Evolutionary conservation across 2,329 filamentous ascomycete genomes (phyloP).

Genomic region (Calonectria multiphialidica): DNA sequence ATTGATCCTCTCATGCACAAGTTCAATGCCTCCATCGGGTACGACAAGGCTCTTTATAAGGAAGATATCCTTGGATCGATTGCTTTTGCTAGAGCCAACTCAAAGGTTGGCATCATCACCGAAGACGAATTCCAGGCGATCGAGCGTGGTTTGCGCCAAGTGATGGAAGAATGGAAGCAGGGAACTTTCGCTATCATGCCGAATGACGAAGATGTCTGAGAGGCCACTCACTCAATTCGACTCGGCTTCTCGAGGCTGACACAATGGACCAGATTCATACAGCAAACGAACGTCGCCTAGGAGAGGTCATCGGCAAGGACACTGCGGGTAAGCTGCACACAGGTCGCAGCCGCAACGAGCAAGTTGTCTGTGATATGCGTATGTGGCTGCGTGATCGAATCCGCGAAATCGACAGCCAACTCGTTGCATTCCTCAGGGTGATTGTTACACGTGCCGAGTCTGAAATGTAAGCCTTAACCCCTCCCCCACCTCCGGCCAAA

Average conservation of each 20-base stretch:
- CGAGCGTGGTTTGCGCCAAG: conserved; percentile 74
- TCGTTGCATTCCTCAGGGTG: conserved; percentile 41
- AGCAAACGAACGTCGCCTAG: conserved; percentile 66
- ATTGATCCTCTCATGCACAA: conserved; percentile 88
- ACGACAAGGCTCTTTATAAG: conserved; percentile 82
- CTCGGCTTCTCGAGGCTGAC: background rate
- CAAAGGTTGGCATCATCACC: conserved; percentile 79
- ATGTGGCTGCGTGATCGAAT: conserved; percentile 64
- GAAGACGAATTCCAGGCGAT: conserved; percentile 80
- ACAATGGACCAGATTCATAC: conserved; percentile 58
- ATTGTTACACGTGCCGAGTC: conserved; percentile 48
- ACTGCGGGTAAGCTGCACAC: conserved; percentile 81
- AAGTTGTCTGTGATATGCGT: conserved; percentile 80
- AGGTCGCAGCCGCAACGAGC: conserved; percentile 77
- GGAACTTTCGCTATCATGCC: conserved; percentile 62
- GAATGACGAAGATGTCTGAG: background rate
- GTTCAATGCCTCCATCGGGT: conserved; percentile 86
- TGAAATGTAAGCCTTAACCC: conserved; percentile 19
- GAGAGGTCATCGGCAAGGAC: conserved; percentile 78
- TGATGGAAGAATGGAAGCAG: conserved; percentile 66
- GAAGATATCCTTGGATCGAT: conserved; percentile 86
- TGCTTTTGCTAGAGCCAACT: conserved; percentile 85
- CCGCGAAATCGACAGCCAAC: conserved; percentile 39
- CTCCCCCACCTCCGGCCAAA: background rate
- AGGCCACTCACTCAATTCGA: background rate